Evolutionary conservation across 805 yeast species (phyloP), one percentile per base, ranked within the genome.

Genomic region (Ogataea allantospora): DNA sequence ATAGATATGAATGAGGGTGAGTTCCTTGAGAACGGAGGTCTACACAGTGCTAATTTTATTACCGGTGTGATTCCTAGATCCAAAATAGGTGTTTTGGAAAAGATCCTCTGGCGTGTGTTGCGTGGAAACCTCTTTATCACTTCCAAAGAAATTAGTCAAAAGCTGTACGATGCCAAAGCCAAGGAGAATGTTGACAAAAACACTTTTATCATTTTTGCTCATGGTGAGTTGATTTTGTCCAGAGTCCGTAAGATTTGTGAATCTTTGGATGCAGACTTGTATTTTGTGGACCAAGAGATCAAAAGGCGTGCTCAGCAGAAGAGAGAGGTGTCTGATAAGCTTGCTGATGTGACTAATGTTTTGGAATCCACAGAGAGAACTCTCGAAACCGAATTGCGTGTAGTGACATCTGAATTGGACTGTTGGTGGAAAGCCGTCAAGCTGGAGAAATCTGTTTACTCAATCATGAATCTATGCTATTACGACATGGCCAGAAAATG

Each of bases 101-200:
- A 80, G 53, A 87, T 93, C 40, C 66, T 88, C 32, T 93, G 96
- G 95, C 77, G 99, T 65, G 79, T 88, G 13, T 73, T 91, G 46
- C 79, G 99, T 60, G 99, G 99, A 55, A 93, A 93, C 60, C 68
- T 95, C 48, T 87, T 75, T 54, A 76, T 89, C 60, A 80, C 81
- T 49, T 75, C 83, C 46, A 73, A 75, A 32, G 93, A 85, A 49
- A 77, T 91, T 42, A 74, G 75, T 6, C 85, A 83, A 51, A 75
- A 79, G 14, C 65, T 88, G 35, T 75, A 74, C 54, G 95, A 87
- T 52, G 60, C 74, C 28, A 72, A 77, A 53, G 53, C 79, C 15
- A 75, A 75, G 33, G 70, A 70, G 20, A 66, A 63, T 35, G 76
- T 83, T 8, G 80, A 76, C 47, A 91, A 91, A 60, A 84, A 81